Evolutionary conservation across 495 filamentous ascomycete genomes (phyloP).

Genomic region (Penicillium manginii): DNA sequence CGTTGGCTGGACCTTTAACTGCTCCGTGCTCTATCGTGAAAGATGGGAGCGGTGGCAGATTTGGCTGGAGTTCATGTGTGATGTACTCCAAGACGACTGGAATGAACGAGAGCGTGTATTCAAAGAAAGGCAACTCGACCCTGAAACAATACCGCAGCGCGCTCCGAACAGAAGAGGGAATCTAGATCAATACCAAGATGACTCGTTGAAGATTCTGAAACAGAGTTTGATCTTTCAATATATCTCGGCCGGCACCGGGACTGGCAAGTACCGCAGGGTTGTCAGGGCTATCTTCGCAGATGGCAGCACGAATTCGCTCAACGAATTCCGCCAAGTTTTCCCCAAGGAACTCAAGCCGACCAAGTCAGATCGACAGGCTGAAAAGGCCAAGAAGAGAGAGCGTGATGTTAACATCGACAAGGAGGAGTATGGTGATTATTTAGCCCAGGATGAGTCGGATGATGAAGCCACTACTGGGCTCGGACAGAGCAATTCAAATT

Average conservation of each 20-base stretch:
- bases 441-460: slow-evolving; percentile 47
- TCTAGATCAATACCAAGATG: slow-evolving; percentile 8
- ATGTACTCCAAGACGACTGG: slow-evolving; percentile 78
- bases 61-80: slow-evolving; percentile 81
- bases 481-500: slow-evolving; percentile 14
- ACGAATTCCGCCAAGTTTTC: slow-evolving; percentile 65
- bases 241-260: slow-evolving; percentile 39
- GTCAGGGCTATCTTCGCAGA: slow-evolving; percentile 68
- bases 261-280: slow-evolving; percentile 54
- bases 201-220: slow-evolving; percentile 34
- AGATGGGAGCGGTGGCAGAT: slow-evolving; percentile 83
- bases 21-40: slow-evolving; percentile 68
- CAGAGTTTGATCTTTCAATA: slow-evolving; percentile 62
- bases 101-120: slow-evolving; percentile 48
- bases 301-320: slow-evolving; percentile 47
- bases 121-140: slow-evolving; percentile 20
- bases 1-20: slow-evolving; percentile 93
- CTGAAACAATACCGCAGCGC: not conserved
- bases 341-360: slow-evolving; percentile 56
- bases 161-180: slow-evolving; percentile 11
- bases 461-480: slow-evolving; percentile 34
- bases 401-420: slow-evolving; percentile 61
- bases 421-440: slow-evolving; percentile 61
- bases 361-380: slow-evolving; percentile 23
- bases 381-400: slow-evolving; percentile 43